phyloP scores from a whole-genome alignment of 2,329 filamentous ascomycete species.

The Mycosphaerella sp. region DNA sequence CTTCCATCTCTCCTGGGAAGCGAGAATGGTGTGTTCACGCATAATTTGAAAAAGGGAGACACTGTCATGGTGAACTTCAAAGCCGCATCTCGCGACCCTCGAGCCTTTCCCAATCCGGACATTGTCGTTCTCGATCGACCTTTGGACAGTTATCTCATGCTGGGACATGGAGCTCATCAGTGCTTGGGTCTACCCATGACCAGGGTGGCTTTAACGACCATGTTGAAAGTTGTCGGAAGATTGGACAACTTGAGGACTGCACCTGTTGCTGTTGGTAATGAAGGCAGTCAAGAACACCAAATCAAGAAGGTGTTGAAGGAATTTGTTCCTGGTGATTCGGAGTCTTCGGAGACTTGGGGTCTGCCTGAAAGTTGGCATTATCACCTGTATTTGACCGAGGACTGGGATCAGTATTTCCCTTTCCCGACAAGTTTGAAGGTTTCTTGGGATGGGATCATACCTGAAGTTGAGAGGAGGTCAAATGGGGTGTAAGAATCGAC shows the following conservation, averaged over 20 bases:
- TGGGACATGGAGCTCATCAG: constrained; percentile 40
- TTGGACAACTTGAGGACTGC: constrained; percentile 38
- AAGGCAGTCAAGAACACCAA: constrained; percentile 32
- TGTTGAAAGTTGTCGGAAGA: constrained; percentile 41
- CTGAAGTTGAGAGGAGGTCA: constrained; percentile 10
- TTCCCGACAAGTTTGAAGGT: constrained; percentile 41
- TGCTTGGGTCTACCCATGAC: constrained; percentile 43
- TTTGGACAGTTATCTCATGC: constrained; percentile 41
- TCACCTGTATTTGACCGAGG: constrained; percentile 44
- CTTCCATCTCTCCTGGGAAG: constrained; percentile 8
- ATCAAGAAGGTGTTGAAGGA: constrained; percentile 42
- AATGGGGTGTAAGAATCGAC: background rate
- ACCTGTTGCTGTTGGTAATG: constrained; percentile 30
- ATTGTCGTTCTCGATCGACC: constrained; percentile 36
- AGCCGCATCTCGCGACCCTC: constrained; percentile 38
- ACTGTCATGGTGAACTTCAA: constrained; percentile 41
- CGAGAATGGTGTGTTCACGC: constrained; percentile 21
- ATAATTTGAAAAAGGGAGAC: constrained; percentile 36
- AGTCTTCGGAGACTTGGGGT: constrained; percentile 27
- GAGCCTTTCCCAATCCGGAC: constrained; percentile 40
- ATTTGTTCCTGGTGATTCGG: constrained; percentile 29
- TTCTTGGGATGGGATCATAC: constrained; percentile 27
- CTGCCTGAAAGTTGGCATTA: constrained; percentile 34
- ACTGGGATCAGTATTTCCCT: constrained; percentile 44
- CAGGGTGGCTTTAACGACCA: constrained; percentile 40